Base-by-base conservation (phyloP, 1,139 yeast genomes). In the Taphrina populina region DNA sequence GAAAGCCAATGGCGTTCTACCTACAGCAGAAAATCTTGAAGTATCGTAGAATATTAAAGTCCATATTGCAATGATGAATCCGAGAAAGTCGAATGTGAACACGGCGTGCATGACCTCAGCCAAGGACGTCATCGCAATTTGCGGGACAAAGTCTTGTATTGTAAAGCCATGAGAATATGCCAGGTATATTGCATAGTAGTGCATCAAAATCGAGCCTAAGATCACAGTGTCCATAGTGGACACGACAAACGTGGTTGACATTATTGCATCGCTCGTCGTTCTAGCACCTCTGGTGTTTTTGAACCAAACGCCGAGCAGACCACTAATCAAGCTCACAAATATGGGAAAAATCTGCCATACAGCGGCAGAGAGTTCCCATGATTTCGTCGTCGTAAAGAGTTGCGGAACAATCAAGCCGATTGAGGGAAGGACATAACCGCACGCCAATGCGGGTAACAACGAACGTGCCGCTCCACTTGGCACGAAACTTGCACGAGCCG, bases 21-120 rank as follows among this genome's bases (percentile, higher is more conserved):
- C 54, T 2, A 49, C 46, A 15, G 46, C 54, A 4, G 54, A 45
- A 24, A 49, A 49, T 1, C 54, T 32, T 8, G 54, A 26, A 13
- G 54, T 49, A 26, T 49, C 54, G 19, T 49, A 49, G 29, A 49
- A 49, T 5, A 49, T 49, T 13, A 49, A 46, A 8, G 54, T 49
- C 54, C 54, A 49, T 23, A 24, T 32, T 10, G 54, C 37, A 4
- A 37, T 29, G 33, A 49, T 20, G 23, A 37, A 49, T 13, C 54
- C 45, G 4, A 39, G n/a, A 21, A 49, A 49, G 33, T 49, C 54
- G 39, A 49, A 29, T 4, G 44, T 21, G 46, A 49, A 35, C 4
- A 49, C 24, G 4, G 54, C 30, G 39, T 34, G 36, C 19, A 21
- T 19, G 33, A 30, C 45, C 10, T 49, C 45, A 11, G 40, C 21